Conservation (phyloP, 352 stramenopile species). For the Globisporangium takayamanum region DNA sequence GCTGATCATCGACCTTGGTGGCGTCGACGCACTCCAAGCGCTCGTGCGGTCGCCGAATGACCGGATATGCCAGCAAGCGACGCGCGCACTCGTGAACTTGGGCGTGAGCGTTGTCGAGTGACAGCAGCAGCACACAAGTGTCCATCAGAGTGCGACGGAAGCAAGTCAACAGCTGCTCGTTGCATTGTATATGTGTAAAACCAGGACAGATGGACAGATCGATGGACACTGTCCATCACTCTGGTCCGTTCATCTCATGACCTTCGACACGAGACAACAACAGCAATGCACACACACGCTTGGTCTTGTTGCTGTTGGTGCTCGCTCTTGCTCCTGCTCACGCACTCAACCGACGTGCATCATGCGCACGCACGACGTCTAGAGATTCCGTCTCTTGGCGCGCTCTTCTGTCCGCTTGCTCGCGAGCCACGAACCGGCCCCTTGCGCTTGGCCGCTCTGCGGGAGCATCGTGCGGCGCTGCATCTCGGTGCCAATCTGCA, state of each 20-base stretch:
- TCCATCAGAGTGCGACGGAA: not conserved
- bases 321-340: not conserved
- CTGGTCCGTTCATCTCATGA: not conserved
- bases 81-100: constrained; percentile 84
- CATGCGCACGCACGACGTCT: constrained; percentile 4
- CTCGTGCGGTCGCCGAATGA: constrained; percentile 79
- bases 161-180: not conserved
- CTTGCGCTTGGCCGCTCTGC: constrained; percentile 37
- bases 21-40: constrained; percentile 73
- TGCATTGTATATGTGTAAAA: not conserved
- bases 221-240: not conserved
- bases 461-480: constrained; percentile 85
- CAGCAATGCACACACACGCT: not conserved
- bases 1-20: constrained; percentile 76
- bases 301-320: not conserved
- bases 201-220: no score
- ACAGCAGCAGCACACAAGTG: not conserved
- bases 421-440: constrained; percentile 67
- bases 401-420: constrained; percentile 82
- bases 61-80: constrained; percentile 87
- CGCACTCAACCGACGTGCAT: not conserved
- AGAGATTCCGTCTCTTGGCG: constrained; percentile 70
- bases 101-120: constrained; percentile 80
- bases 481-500: constrained; percentile 84
- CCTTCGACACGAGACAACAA: not conserved